Base-by-base conservation (phyloP, 2,329 filamentous ascomycete genomes). In the Volutella citrinella region DNA sequence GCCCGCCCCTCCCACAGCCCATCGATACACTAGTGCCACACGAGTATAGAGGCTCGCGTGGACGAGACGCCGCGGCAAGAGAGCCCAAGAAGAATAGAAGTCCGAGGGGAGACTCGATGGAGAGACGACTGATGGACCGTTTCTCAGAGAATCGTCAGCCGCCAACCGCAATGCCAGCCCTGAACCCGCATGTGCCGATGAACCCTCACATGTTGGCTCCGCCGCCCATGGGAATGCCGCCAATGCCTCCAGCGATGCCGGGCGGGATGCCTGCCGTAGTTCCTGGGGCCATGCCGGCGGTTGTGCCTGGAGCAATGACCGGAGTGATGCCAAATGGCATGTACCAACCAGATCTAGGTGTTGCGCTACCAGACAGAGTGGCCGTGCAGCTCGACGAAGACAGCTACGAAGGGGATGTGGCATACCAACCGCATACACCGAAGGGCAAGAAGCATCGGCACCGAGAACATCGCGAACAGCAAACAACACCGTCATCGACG, bases 81-180 rank as follows among this genome's bases (percentile, higher is more conserved):
- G n/a, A n/a, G n/a, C n/a, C n/a, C n/a, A n/a, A n/a, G n/a, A n/a
- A n/a, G n/a, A n/a, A n/a, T n/a, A n/a, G n/a, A n/a, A n/a, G n/a
- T n/a, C n/a, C n/a, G n/a, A 59, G 66, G 15, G 60, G 57, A 8
- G 60, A 54, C 13, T 71, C 71, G 5, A 61, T 71, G 50, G 71
- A 76, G 36, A 65, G 66, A 27, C 67, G 72, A 15, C 61, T 74
- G 9, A 73, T 71, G 5, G 70, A 70, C 24, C 64, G 74, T 9
- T 69, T 76, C 40, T 60, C 69, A 13, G 72, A 72, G 32, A 57
- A 56, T 34, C 64, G 68, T 14, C 57, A 53, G 14, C 34, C 34
- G n/a, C 34, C 34, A 12, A 43, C 40, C 6, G 30, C 46, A n/a
- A 38, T 44, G 42, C 40, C 43, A 5, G 35, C 27, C 9, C 44